Base-by-base conservation (phyloP, 352 stramenopile genomes). In the Phytophthora palmivora region DNA sequence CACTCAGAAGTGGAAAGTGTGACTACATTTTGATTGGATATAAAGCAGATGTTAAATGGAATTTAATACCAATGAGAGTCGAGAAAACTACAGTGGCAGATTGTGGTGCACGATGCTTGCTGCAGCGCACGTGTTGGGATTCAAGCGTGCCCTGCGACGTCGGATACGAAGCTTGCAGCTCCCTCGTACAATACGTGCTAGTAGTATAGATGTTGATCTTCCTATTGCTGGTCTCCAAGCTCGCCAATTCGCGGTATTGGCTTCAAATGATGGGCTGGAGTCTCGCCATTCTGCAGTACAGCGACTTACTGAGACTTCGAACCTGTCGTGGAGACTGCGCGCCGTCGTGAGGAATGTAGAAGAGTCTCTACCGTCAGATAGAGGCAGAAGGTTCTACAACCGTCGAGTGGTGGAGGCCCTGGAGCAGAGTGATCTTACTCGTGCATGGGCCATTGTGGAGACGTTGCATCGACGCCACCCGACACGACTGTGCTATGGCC, bases 341-440 rank as follows among this genome's bases (percentile, higher is more conserved):
- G 47, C 63, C 4, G 19, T 49, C 44, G 50, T 53, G 11, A 45
- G 70, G 15, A 41, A 62, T 15, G 54, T 69, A 18, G 60, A 63
- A 14, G 6, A 59, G 6, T 61, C 60, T 11, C 19, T 82, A 18
- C 73, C 67, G 0, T 3, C 16, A 4, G 46, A 56, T 9, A 66
- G 51, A 58, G 78, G 78, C 15, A 78, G 58, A 11, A 44, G 70
- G 46, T 87, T 78, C 46, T 87, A 87, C 50, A 83, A 84, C 42
- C 67, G 72, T 16, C 62, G 67, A 24, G 6, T 88, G 42, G 43
- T 66, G 14, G 58, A 74, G 14, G 62, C 55, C 8, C 37, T 88
- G 32, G 55, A 78, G 26, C 24, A 61, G 22, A 53, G 51, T 18
- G 74, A 88, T 45, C 14, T 72, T 7, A 52, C 48, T 37, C 42